A percentile compares a stretch with the other conserved stretches of the same genome.
Evolutionary conservation across 2,329 filamentous ascomycete species (phyloP).

Genomic region (Colletotrichum kahawae): DNA sequence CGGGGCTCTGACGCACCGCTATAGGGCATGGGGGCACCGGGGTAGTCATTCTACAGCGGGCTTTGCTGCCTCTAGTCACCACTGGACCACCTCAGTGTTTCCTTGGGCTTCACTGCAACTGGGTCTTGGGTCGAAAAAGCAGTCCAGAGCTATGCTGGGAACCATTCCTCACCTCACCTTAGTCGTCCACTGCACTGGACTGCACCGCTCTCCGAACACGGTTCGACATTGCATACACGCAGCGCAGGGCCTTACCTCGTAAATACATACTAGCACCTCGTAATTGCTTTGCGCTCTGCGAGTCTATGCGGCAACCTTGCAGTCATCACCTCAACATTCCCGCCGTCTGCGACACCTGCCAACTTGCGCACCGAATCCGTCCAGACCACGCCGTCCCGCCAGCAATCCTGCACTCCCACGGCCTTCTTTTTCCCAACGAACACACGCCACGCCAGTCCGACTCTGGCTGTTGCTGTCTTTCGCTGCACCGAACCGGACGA

Average conservation of each 20-base stretch:
- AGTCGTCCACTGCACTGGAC: not conserved
- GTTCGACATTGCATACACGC: slow-evolving; percentile 14
- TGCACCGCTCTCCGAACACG: slow-evolving; percentile 18
- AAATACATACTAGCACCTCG: not conserved
- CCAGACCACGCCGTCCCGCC: not conserved
- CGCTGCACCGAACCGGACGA: not conserved
- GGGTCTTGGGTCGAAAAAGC: slow-evolving; percentile 14
- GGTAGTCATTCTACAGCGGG: not conserved
- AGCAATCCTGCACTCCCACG: not conserved
- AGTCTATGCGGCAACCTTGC: slow-evolving; percentile 1
- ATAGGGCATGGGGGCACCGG: not conserved
- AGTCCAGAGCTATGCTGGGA: not conserved
- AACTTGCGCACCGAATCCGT: not conserved
- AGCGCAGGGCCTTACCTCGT: not conserved
- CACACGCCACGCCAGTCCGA: not conserved
- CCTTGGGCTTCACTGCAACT: slow-evolving; percentile 13
- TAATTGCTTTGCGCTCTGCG: slow-evolving; percentile 5
- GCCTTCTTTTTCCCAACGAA: not conserved
- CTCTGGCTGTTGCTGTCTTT: not conserved
- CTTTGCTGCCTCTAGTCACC: not conserved
- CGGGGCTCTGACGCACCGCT: not conserved
- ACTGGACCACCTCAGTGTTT: not conserved
- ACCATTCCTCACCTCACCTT: not conserved
- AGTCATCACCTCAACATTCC: not conserved
- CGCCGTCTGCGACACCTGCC: not conserved